These are phyloP conservation scores for Tolypocladium paradoxum DNA, from an alignment of 2,329 filamentous ascomycete genomes.

Conservation along the genomic window DNA sequence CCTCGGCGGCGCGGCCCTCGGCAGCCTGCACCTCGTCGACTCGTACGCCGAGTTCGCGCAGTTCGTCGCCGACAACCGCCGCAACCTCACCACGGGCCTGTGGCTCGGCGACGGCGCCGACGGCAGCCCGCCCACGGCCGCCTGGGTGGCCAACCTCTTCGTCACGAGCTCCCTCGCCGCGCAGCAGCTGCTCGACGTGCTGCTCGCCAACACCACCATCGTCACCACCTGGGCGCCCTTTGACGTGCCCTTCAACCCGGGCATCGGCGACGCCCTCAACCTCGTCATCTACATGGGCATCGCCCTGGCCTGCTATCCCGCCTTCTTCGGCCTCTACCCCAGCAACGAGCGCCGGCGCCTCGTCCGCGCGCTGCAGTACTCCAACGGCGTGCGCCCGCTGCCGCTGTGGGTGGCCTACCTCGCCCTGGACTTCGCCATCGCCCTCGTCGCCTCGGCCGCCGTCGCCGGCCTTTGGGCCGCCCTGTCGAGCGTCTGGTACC, in stretches of 20 bases:
- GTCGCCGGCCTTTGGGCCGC: conserved; percentile 59
- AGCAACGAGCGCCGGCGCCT: conserved; percentile 72
- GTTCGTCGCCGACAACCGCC: conserved; percentile 51
- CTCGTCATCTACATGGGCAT: conserved; percentile 74
- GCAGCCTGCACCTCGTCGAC: conserved; percentile 43
- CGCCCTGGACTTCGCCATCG: conserved; percentile 67
- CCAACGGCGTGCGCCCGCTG: conserved; percentile 73
- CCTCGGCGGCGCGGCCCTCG: conserved; percentile 9
- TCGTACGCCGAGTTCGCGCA: conserved; percentile 57
- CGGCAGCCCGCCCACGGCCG: conserved; percentile 50
- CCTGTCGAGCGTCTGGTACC: conserved; percentile 59
- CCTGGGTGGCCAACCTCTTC: conserved; percentile 56
- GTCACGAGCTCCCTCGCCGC: conserved; percentile 48
- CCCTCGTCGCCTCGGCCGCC: conserved; percentile 53
- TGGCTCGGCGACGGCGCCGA: conserved; percentile 62
- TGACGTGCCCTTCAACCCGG: conserved; percentile 59
- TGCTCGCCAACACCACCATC: conserved; percentile 59
- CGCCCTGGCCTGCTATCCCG: conserved; percentile 67
- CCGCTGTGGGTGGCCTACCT: conserved; percentile 81
- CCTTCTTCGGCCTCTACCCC: conserved; percentile 81
- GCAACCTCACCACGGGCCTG: conserved; percentile 62
- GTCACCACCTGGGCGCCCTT: conserved; percentile 64
- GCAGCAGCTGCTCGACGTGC: conserved; percentile 55
- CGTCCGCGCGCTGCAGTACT: conserved; percentile 79
- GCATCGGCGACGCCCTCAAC: conserved; percentile 63